A percentile compares a stretch with the other conserved stretches of the same genome.
These are phyloP conservation scores for Chrysosphaeria jannelii DNA, from an alignment of 2,329 filamentous ascomycete species.

Conservation along the genomic window DNA sequence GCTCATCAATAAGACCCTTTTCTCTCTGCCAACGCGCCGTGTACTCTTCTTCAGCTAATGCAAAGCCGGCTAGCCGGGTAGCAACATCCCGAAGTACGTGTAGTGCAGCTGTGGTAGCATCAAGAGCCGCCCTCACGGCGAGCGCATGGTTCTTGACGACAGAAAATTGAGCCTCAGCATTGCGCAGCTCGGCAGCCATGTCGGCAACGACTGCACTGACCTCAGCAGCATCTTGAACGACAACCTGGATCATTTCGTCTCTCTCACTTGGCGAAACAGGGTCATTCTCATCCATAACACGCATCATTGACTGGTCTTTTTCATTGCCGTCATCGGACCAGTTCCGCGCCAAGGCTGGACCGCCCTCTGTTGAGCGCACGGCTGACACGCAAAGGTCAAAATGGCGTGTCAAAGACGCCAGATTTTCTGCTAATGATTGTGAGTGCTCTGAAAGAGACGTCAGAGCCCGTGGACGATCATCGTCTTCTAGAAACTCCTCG, in stretches of 20 bases:
- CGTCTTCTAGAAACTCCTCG: not conserved
- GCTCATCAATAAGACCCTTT: slow-evolving; percentile 32
- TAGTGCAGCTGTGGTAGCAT: slow-evolving; percentile 30
- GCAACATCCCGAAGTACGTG: slow-evolving; percentile 36
- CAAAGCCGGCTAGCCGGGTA: slow-evolving; percentile 29
- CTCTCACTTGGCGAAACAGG: slow-evolving; percentile 49
- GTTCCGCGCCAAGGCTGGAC: slow-evolving; percentile 33
- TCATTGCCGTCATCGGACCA: slow-evolving; percentile 14
- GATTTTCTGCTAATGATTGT: slow-evolving; percentile 49
- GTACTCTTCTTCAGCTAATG: slow-evolving; percentile 33
- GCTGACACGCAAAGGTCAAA: slow-evolving; percentile 86
- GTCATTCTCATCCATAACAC: slow-evolving; percentile 35
- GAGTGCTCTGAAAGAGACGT: slow-evolving; percentile 40
- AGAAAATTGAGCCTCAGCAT: slow-evolving; percentile 44
- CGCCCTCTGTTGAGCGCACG: slow-evolving; percentile 67
- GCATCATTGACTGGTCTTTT: slow-evolving; percentile 27
- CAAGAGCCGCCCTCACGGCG: slow-evolving; percentile 21
- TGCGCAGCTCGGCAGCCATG: slow-evolving; percentile 42
- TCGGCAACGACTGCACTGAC: slow-evolving; percentile 36
- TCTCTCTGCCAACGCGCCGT: slow-evolving; percentile 42
- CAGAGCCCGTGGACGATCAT: slow-evolving; percentile 16
- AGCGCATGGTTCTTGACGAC: slow-evolving; percentile 32
- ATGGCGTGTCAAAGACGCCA: slow-evolving; percentile 57
- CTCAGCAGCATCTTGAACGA: slow-evolving; percentile 38
- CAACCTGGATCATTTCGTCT: slow-evolving; percentile 53